These are phyloP conservation scores for Leptodermis oblonga DNA, from an alignment of 257 asterid genomes.

Conservation along the genomic window DNA sequence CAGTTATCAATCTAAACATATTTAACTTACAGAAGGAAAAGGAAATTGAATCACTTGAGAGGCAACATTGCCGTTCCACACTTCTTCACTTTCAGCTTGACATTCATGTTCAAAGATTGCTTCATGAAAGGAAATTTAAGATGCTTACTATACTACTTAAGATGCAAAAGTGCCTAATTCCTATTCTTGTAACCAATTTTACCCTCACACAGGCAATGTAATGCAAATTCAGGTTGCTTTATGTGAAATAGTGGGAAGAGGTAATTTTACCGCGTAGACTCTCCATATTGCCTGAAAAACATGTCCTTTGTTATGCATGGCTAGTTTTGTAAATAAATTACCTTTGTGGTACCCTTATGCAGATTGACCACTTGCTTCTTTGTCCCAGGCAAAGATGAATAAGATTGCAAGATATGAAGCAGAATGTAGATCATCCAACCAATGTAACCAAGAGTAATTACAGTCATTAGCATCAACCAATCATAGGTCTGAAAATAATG, in stretches of 20 bases:
- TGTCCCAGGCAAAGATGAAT: conserved; percentile 53
- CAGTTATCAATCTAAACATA: neutral
- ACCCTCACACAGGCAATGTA: neutral
- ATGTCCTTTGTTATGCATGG: neutral
- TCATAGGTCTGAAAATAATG: conserved; percentile 94
- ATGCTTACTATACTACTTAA: neutral
- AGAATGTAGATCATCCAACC: conserved; percentile 93
- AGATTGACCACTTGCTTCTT: conserved; percentile 43
- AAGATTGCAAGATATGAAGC: conserved; percentile 79
- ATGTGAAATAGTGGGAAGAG: too few relatives aligned
- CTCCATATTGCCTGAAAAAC: neutral
- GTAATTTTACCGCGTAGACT: neutral
- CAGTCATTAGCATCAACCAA: conserved; percentile 92
- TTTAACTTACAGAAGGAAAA: neutral
- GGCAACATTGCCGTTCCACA: neutral
- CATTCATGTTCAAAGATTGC: neutral
- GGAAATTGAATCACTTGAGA: neutral
- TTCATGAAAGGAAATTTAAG: neutral
- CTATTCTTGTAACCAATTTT: neutral
- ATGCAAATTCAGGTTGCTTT: too few relatives aligned
- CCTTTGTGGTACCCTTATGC: conserved; percentile 53
- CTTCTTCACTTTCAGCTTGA: neutral
- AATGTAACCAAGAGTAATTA: conserved; percentile 82
- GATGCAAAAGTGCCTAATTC: neutral
- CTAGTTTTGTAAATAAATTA: conserved; percentile 10